A percentile compares a stretch with the other conserved stretches of the same genome.
Conservation (phyloP, 139 green algal genomes). For the Micromonas commoda region DNA sequence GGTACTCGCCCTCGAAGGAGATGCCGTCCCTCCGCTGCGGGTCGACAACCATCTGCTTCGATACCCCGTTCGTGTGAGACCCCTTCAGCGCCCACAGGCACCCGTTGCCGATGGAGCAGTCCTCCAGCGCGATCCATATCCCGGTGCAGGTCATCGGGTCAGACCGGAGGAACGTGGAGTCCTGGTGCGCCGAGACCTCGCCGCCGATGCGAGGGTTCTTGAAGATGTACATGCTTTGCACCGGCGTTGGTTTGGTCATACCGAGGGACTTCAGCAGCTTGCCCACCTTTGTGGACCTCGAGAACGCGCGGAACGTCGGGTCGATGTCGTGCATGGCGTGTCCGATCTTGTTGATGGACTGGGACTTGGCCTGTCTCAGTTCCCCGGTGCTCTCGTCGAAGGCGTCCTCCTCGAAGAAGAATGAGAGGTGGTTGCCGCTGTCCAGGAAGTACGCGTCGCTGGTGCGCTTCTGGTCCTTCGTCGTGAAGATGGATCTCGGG, state of each 20-base stretch:
- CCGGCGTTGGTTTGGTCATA: slow-evolving; percentile 66
- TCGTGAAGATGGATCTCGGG: slow-evolving; percentile 25
- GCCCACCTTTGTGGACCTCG: slow-evolving; percentile 53
- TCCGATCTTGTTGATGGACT: slow-evolving; percentile 82
- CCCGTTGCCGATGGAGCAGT: slow-evolving; percentile 79
- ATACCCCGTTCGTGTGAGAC: slow-evolving; percentile 47
- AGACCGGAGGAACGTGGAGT: slow-evolving; percentile 87
- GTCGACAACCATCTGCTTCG: slow-evolving; percentile 38
- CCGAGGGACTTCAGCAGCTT: slow-evolving; percentile 59
- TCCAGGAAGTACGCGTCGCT: slow-evolving; percentile 63
- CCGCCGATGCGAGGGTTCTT: slow-evolving; percentile 85
- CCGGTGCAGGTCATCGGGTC: slow-evolving; percentile 67
- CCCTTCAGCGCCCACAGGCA: slow-evolving; percentile 77
- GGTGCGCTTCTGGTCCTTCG: slow-evolving; percentile 38
- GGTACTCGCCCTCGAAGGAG: slow-evolving; percentile 46
- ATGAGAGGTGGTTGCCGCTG: slow-evolving; percentile 41
- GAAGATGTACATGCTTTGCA: slow-evolving; percentile 94
- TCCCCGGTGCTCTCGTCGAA: slow-evolving; percentile 45
- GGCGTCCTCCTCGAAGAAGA: slow-evolving; percentile 55
- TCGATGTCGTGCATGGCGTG: slow-evolving; percentile 90
- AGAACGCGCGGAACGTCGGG: slow-evolving; percentile 72
- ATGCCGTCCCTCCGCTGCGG: slow-evolving; percentile 4
- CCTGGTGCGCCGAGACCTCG: slow-evolving; percentile 82
- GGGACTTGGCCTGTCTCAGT: slow-evolving; percentile 49
- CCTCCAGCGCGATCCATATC: slow-evolving; percentile 90